Conservation (phyloP, 306 rosid species). For the Parietaria judaica region DNA sequence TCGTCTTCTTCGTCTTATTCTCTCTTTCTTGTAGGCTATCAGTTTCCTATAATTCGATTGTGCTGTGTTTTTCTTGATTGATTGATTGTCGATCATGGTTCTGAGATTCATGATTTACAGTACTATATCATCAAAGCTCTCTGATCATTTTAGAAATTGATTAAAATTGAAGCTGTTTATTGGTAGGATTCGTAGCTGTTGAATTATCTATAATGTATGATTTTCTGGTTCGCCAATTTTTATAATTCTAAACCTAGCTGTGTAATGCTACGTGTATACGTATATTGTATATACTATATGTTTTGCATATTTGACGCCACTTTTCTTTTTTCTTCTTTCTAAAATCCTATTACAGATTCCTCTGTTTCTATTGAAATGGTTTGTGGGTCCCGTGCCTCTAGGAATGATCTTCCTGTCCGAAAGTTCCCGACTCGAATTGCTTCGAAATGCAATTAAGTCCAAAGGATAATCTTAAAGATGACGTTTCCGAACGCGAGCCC, state of each 20-base stretch:
- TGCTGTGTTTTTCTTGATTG: no score
- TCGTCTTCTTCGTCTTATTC: not conserved
- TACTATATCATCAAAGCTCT: no score
- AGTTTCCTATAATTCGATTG: no score
- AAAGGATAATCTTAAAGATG: constrained; percentile 50
- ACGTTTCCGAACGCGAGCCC: constrained; percentile 61
- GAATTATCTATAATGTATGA: not conserved
- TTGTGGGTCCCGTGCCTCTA: constrained; percentile 32
- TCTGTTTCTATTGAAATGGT: constrained; percentile 50
- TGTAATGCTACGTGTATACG: no score
- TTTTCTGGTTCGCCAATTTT: not conserved
- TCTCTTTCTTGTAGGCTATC: no score
- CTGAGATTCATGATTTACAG: no score
- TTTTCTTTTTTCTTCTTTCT: not conserved
- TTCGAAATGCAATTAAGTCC: constrained; percentile 74
- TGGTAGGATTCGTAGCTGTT: not conserved
- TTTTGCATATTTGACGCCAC: not conserved
- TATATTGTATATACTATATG: not conserved
- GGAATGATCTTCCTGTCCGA: constrained; percentile 35
- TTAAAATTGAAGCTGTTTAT: not conserved
- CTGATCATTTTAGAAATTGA: no score
- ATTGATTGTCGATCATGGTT: no score
- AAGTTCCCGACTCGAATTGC: constrained; percentile 36
- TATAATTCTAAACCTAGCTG: no score
- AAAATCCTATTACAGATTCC: constrained; percentile 37